Evolutionary conservation across 257 asterid species (phyloP).

Genomic region (Echites panduratus): DNA sequence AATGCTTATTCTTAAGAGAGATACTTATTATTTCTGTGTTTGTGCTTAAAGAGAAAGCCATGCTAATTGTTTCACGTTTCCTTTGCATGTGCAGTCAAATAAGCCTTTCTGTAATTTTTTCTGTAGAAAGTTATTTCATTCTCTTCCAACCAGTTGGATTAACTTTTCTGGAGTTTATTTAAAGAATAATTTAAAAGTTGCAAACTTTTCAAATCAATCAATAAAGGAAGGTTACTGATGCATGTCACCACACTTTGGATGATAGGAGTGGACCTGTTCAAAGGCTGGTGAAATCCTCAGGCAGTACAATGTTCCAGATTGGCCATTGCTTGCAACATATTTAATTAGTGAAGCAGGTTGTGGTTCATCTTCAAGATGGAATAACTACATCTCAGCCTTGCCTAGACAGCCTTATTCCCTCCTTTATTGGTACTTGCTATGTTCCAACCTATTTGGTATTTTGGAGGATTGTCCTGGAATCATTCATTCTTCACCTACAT

Average conservation of each 20-base stretch:
- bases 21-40: too few relatives aligned
- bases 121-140: not conserved
- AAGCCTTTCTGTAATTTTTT: not conserved
- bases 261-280: constrained; percentile 69
- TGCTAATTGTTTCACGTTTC: too few relatives aligned
- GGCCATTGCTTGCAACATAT: constrained; percentile 92
- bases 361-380: constrained; percentile 69
- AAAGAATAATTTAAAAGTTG: not conserved
- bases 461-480: constrained; percentile 10
- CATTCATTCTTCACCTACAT: constrained; percentile 14
- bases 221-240: not conserved
- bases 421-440: constrained; percentile 65
- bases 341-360: constrained; percentile 84
- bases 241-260: constrained; percentile 18
- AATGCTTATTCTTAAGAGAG: too few relatives aligned
- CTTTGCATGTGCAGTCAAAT: too few relatives aligned
- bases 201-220: not conserved
- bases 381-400: constrained; percentile 82
- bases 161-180: not conserved
- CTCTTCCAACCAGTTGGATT: not conserved
- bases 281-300: constrained; percentile 73
- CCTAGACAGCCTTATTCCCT: constrained; percentile 97
- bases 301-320: constrained; percentile 70
- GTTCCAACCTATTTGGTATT: constrained; percentile 10
- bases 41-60: too few relatives aligned